A percentile compares a stretch with the other conserved stretches of the same genome.
Evolutionary conservation across 2,329 filamentous ascomycete genomes (phyloP).

Genomic region (Aspergillus proliferans): DNA sequence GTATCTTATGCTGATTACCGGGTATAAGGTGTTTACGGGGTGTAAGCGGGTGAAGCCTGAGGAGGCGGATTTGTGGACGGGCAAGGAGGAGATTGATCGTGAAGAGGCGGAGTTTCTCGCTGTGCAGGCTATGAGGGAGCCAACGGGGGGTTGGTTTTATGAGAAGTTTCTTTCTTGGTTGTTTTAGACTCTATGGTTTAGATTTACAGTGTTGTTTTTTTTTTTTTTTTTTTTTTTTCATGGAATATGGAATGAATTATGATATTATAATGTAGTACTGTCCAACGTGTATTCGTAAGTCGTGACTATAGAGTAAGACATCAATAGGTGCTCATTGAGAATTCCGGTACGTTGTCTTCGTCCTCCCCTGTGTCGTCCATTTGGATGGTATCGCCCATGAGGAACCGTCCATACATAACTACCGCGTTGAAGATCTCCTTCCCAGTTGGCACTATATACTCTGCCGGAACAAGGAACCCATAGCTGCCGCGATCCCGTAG

Average conservation of each 20-base stretch:
- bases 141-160: constrained; percentile 50
- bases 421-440: constrained; percentile 80
- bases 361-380: not conserved
- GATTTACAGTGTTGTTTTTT: no score
- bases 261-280: no score
- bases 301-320: no score
- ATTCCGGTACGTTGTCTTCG: not conserved
- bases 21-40: constrained; percentile 56
- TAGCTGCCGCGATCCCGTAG: constrained; percentile 89
- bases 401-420: constrained; percentile 74
- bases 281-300: no score
- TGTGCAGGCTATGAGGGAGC: constrained; percentile 39
- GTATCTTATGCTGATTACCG: constrained; percentile 63
- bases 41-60: constrained; percentile 51
- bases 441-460: constrained; percentile 82
- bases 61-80: constrained; percentile 63
- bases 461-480: constrained; percentile 80
- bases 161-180: constrained; percentile 55
- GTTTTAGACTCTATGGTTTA: constrained; percentile 36
- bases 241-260: not conserved
- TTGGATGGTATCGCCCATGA: constrained; percentile 9
- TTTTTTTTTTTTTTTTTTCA: no score
- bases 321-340: not conserved
- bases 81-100: constrained; percentile 66
- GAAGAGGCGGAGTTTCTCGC: constrained; percentile 66